These are phyloP conservation scores for Microbotryum violaceum DNA, from an alignment of 1,284 basidiomycete genomes.

Conservation along the genomic window DNA sequence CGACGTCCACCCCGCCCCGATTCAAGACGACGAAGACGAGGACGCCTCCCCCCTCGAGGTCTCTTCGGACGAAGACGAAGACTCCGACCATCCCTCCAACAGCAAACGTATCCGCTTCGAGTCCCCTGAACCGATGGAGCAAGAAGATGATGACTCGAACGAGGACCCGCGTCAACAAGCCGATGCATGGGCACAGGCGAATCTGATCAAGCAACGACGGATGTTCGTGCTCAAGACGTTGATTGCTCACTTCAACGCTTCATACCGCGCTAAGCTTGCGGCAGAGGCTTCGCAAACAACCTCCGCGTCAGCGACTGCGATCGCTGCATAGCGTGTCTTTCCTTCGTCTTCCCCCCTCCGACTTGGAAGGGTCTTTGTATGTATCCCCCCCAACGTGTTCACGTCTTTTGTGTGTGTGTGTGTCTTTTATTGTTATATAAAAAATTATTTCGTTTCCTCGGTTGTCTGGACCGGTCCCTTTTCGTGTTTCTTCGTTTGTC, in stretches of 20 bases:
- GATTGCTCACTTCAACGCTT: conserved; percentile 19
- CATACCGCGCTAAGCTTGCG: conserved; percentile 20
- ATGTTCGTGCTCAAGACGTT: conserved; percentile 11
- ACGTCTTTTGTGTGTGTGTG: too few species aligned
- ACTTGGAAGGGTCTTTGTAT: too few species aligned
- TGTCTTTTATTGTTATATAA: too few species aligned
- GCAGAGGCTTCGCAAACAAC: too few species aligned
- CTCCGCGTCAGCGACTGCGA: too few species aligned
- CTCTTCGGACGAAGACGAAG: conserved; percentile 20
- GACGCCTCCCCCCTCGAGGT: conserved; percentile 1
- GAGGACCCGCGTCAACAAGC: neutral
- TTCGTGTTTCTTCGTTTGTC: too few species aligned
- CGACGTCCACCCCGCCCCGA: conserved; percentile 10
- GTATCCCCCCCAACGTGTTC: too few species aligned
- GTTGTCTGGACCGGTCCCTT: too few species aligned
- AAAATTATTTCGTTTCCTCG: too few species aligned
- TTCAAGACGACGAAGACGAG: neutral
- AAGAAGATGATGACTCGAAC: conserved; percentile 2
- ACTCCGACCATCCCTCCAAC: conserved; percentile 16
- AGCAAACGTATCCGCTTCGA: conserved; percentile 9
- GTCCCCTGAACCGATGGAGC: neutral
- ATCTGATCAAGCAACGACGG: conserved; percentile 4
- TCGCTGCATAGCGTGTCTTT: too few species aligned
- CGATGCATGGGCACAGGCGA: neutral
- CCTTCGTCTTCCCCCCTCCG: too few species aligned